Conservation (phyloP, 2,329 filamentous ascomycete genomes). For the Apiospora aurea region DNA sequence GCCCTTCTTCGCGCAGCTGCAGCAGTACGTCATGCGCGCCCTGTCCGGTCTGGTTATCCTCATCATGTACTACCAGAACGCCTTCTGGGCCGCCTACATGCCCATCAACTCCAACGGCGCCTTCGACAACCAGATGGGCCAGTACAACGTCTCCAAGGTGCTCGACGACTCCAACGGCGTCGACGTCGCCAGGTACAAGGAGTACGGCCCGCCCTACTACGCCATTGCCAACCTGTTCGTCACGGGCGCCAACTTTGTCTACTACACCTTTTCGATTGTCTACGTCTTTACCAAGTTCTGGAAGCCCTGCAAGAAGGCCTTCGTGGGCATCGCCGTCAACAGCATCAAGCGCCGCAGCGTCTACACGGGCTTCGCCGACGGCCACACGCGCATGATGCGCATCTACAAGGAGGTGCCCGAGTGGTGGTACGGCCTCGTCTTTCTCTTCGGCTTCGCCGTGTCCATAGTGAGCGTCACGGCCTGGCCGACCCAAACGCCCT, state of each 20-base stretch:
- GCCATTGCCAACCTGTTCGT: slow-evolving; percentile 52
- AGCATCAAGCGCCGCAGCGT: slow-evolving; percentile 50
- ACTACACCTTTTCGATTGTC: slow-evolving; percentile 61
- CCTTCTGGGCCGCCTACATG: slow-evolving; percentile 65
- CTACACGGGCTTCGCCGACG: slow-evolving; percentile 49
- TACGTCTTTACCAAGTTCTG: slow-evolving; percentile 51
- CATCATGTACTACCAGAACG: slow-evolving; percentile 64
- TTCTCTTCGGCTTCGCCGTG: slow-evolving; percentile 52
- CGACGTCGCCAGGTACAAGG: slow-evolving; percentile 58
- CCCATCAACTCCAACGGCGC: slow-evolving; percentile 61
- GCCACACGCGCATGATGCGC: slow-evolving; percentile 60
- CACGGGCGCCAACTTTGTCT: slow-evolving; percentile 45
- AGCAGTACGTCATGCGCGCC: slow-evolving; percentile 65
- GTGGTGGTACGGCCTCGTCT: slow-evolving; percentile 59
- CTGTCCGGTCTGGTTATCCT: slow-evolving; percentile 61
- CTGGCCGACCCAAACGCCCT: slow-evolving; percentile 59
- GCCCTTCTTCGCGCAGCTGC: slow-evolving; percentile 66
- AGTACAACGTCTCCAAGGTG: slow-evolving; percentile 60
- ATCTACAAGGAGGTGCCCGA: slow-evolving; percentile 59
- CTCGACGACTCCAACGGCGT: slow-evolving; percentile 57
- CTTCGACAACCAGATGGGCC: slow-evolving; percentile 62
- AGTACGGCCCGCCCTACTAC: slow-evolving; percentile 64
- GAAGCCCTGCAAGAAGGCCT: slow-evolving; percentile 53
- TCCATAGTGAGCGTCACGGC: slow-evolving; percentile 55
- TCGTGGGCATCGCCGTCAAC: slow-evolving; percentile 54